Conservation (phyloP, 2,329 filamentous ascomycete genomes). For the Leptographium lundbergii region DNA sequence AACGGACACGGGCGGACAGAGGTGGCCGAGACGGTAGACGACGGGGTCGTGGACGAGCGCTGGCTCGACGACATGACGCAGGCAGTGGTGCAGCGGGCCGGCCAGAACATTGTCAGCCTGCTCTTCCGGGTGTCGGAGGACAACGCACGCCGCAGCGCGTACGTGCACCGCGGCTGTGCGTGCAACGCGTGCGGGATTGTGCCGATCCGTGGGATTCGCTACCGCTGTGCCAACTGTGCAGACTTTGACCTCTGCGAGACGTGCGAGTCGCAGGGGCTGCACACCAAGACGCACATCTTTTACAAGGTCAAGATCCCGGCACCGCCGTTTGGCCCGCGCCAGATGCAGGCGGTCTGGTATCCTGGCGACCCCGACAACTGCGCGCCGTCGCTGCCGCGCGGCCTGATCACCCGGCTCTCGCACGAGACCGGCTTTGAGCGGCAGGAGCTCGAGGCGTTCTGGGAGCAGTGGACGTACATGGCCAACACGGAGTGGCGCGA, state of each 20-base stretch:
- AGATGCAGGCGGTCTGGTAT: constrained; percentile 76
- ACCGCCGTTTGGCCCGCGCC: constrained; percentile 67
- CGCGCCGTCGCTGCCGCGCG: constrained; percentile 51
- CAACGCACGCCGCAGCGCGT: constrained; percentile 75
- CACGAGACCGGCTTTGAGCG: constrained; percentile 68
- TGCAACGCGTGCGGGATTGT: constrained; percentile 83
- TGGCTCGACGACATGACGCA: constrained; percentile 37
- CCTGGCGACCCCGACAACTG: constrained; percentile 71
- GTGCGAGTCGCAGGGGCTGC: constrained; percentile 68
- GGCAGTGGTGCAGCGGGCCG: constrained; percentile 36
- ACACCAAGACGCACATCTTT: constrained; percentile 87
- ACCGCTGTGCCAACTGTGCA: constrained; percentile 88
- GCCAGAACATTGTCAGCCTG: constrained; percentile 72
- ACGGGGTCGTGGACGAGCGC: constrained; percentile 29
- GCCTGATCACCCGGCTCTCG: constrained; percentile 55
- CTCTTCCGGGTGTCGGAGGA: constrained; percentile 91
- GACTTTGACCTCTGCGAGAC: constrained; percentile 94
- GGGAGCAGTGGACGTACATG: constrained; percentile 94
- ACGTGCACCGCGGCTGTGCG: constrained; percentile 81
- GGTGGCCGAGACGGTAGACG: neutral
- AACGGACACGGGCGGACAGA: neutral
- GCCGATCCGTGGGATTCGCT: constrained; percentile 84
- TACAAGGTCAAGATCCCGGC: constrained; percentile 90
- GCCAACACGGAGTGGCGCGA: constrained; percentile 74
- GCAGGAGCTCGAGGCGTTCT: constrained; percentile 81